phyloP scores from a whole-genome alignment of 805 yeast species.

The Danielozyma ontarioensis region DNA sequence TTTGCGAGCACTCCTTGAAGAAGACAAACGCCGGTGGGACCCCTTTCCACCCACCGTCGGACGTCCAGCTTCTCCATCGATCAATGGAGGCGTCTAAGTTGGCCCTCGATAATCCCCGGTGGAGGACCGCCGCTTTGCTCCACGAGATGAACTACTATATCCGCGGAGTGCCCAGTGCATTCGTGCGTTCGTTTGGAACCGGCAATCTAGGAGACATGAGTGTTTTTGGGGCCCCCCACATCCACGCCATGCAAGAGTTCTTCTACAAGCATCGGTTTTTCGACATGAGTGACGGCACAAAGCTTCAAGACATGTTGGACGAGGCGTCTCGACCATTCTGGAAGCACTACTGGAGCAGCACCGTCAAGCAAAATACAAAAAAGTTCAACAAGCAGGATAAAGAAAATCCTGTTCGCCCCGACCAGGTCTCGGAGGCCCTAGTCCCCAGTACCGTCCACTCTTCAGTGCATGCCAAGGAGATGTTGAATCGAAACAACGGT shows the following conservation, averaged over 20 bases:
- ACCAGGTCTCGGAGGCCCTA: not conserved
- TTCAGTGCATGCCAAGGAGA: constrained; percentile 4
- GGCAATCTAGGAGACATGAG: constrained; percentile 34
- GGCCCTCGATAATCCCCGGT: constrained; percentile 48
- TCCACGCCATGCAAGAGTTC: constrained; percentile 46
- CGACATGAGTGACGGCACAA: constrained; percentile 20
- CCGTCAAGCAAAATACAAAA: constrained; percentile 30
- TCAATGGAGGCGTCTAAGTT: constrained; percentile 42
- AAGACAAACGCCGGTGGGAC: constrained; percentile 18
- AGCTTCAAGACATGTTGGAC: constrained; percentile 25
- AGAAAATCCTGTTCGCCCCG: not conserved
- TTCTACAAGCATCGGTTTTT: constrained; percentile 49
- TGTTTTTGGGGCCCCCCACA: constrained; percentile 58
- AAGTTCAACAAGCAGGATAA: constrained; percentile 36
- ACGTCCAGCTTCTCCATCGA: constrained; percentile 35
- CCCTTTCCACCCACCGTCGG: constrained; percentile 28
- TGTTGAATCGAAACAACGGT: constrained; percentile 12
- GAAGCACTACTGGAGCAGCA: constrained; percentile 47
- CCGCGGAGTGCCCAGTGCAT: constrained; percentile 37
- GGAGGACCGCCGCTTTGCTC: constrained; percentile 53
- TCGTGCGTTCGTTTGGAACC: constrained; percentile 38
- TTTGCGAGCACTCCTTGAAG: constrained; percentile 43
- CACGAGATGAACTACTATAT: constrained; percentile 66
- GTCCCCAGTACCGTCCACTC: too few relatives aligned
- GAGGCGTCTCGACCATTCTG: constrained; percentile 43